Percentiles rank a stretch among this genome's conserved stretches.
phyloP scores from a whole-genome alignment of 2,329 filamentous ascomycete species.

The Ceratocystis lukuohia region DNA sequence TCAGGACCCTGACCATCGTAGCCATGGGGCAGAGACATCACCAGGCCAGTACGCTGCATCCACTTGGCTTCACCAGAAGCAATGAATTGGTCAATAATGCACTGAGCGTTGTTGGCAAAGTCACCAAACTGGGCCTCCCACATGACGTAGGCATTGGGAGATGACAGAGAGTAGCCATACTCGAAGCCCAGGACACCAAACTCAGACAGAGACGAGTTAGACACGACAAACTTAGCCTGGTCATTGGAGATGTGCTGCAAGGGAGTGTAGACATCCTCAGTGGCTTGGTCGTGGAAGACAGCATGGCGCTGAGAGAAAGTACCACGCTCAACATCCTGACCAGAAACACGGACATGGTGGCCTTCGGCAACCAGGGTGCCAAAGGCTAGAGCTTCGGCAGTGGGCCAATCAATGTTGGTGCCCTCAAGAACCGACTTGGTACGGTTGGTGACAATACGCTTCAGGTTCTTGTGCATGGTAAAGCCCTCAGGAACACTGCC shows the following conservation, averaged over 20 bases:
- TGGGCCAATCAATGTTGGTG: constrained; percentile 94
- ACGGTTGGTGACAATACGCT: constrained; percentile 81
- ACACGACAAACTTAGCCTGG: constrained; percentile 91
- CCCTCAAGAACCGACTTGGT: constrained; percentile 88
- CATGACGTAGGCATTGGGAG: constrained; percentile 93
- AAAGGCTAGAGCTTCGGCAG: constrained; percentile 89
- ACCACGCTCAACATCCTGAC: constrained; percentile 97
- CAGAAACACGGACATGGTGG: constrained; percentile 92
- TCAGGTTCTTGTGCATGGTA: constrained; percentile 83
- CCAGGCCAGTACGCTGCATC: constrained; percentile 93
- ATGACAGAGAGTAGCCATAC: constrained; percentile 95
- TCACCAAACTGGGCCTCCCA: constrained; percentile 99
- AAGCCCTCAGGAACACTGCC: constrained; percentile 72
- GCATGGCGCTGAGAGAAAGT: constrained; percentile 97
- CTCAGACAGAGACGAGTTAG: constrained; percentile 76
- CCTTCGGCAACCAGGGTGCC: constrained; percentile 83
- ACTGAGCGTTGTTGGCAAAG: constrained; percentile 98
- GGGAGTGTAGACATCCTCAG: constrained; percentile 81
- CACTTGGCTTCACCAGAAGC: constrained; percentile 96
- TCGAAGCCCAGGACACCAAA: constrained; percentile 79
- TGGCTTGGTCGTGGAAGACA: constrained; percentile 95
- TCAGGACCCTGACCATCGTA: constrained; percentile 98
- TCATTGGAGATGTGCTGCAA: constrained; percentile 79
- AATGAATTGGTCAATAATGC: constrained; percentile 97
- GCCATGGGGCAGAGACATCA: constrained; percentile 91